Base-by-base conservation (phyloP, 169 alveolate genomes). In the Plasmodium coatneyi region DNA sequence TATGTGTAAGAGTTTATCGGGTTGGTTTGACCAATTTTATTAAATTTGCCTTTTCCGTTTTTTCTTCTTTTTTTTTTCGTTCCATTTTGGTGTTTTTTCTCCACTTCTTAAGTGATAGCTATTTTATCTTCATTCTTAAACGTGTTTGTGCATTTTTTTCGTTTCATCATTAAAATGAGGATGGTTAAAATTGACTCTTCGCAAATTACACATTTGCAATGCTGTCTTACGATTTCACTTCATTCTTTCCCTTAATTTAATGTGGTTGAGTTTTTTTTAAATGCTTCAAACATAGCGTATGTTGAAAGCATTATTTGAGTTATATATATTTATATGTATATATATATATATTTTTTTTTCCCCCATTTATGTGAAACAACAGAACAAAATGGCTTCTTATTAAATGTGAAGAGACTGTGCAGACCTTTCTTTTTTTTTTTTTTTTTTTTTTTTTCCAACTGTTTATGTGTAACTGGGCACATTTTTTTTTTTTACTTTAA, bases 331-430 rank as follows among this genome's bases (percentile, higher is more conserved):
- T 32, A 32, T 32, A 28, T 41, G 41, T 36, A 9, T 79, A 5
- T 39, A 14, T 41, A n/a, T 36, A 5, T 80, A 5, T 52, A 25
- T 80, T 1, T 80, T 52, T 80, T 52, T 80, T 22, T 46, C 2
- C 52, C 28, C 16, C 30, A 43, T 49, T 80, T 78, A 80, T 46
- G 70, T 22, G 34, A 80, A 25, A 16, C 60, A 80, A 80, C 76
- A 80, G 87, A 80, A 80, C 76, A 80, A 28, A 80, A 52, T 52
- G 19, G 87, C 36, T 52, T 12, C 87, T 34, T 22, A 46, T 80
- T 49, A 80, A 36, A 72, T 30, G 32, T 72, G 87, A 80, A 28
- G 39, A 28, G 39, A 16, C 7, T 52, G 43, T 80, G 39, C 36
- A 32, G 36, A 5, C 34, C 34, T 46, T 43, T n/a, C n/a, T n/a